Evolutionary conservation across 2,329 filamentous ascomycete species (phyloP).

Genomic region (Mollisiaceae sp.): DNA sequence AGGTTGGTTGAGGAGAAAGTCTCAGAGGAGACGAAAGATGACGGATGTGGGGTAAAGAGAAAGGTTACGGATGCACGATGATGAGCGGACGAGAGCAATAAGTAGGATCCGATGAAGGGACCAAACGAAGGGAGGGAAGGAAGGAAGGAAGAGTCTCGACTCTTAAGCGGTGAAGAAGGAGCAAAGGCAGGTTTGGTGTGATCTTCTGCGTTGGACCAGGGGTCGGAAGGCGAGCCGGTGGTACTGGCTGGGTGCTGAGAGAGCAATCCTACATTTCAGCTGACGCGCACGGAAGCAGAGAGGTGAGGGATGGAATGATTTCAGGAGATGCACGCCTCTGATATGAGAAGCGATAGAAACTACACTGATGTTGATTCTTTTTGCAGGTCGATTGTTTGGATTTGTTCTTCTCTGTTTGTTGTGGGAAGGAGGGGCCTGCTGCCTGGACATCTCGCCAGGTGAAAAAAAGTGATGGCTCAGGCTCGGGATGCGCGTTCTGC

Average conservation of each 20-base stretch:
- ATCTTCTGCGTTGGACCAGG: not conserved
- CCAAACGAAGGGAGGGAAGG: not conserved
- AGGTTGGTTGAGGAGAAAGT: not conserved
- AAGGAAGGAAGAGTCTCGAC: not conserved
- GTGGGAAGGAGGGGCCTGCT: not conserved
- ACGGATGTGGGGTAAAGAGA: not conserved
- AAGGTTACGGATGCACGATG: not conserved
- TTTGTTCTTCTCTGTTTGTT: conserved; percentile 1
- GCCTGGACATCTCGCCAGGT: not conserved
- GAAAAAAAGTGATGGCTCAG: not conserved
- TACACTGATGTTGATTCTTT: not conserved
- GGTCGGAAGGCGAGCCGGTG: not conserved
- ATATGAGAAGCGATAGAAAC: not conserved
- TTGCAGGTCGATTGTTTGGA: not conserved
- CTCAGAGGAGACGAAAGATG: conserved; percentile 9
- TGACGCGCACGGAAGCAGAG: not conserved
- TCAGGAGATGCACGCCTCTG: not conserved
- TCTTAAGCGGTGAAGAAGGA: not conserved
- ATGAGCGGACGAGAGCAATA: too few species aligned
- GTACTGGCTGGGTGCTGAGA: not conserved
- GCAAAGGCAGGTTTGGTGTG: conserved; percentile 5
- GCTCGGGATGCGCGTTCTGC: not conserved
- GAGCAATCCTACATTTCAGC: not conserved
- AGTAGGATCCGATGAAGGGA: not conserved
- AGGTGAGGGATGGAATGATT: not conserved